A percentile compares a stretch with the other conserved stretches of the same genome.
These are phyloP conservation scores for Globisporangium spiculum DNA, from an alignment of 352 stramenopile species.

Conservation along the genomic window DNA sequence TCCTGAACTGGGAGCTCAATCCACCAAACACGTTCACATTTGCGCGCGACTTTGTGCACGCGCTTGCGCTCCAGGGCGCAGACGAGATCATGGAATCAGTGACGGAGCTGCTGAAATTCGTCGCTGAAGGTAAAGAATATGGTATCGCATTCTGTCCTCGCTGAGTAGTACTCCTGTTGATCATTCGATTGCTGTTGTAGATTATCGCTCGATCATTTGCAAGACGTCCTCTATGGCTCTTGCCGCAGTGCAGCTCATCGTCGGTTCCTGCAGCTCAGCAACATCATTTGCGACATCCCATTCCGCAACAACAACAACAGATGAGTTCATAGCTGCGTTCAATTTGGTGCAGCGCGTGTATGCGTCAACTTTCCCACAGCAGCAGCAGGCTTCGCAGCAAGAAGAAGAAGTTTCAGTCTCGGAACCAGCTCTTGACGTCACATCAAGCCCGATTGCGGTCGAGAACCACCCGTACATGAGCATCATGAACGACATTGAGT, in stretches of 20 bases:
- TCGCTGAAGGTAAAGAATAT: slow-evolving; percentile 9
- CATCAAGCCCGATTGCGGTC: slow-evolving; percentile 14
- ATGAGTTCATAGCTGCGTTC: slow-evolving; percentile 34
- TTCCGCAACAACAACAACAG: slow-evolving; percentile 14
- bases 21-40: slow-evolving; percentile 63
- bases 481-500: neutral
- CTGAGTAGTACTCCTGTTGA: neutral
- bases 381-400: neutral
- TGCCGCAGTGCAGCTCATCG: slow-evolving; percentile 43
- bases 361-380: slow-evolving; percentile 15
- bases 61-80: slow-evolving; percentile 36
- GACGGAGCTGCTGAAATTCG: slow-evolving; percentile 13
- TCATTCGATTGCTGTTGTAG: neutral
- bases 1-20: slow-evolving; percentile 65
- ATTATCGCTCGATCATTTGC: slow-evolving; percentile 28
- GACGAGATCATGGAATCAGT: slow-evolving; percentile 16
- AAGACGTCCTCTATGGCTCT: slow-evolving; percentile 43
- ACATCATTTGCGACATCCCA: slow-evolving; percentile 18
- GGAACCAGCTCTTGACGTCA: slow-evolving; percentile 10
- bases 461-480: slow-evolving; percentile 14
- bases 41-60: slow-evolving; percentile 54
- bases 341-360: slow-evolving; percentile 33
- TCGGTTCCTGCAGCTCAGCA: slow-evolving; percentile 22
- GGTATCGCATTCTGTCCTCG: neutral
- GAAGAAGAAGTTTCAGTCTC: neutral